Base-by-base conservation (phyloP, 805 yeast species). In the Candida michaelii region DNA sequence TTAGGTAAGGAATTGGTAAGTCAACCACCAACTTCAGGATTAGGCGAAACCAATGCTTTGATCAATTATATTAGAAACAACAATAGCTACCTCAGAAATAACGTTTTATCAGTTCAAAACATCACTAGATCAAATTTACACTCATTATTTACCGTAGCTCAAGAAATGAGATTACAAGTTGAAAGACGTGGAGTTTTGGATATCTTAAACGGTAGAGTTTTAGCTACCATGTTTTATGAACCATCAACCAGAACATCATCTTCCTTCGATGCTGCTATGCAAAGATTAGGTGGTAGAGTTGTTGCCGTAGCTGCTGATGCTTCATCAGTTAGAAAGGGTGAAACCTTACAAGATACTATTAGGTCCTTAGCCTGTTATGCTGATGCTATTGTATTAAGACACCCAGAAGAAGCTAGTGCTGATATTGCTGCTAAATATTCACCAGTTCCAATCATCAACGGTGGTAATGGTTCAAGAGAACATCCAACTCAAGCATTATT, bases 241-340 rank as follows among this genome's bases (percentile, higher is more conserved):
- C 99, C 99, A 54, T 89, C 97, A 5, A 95, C 99, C 30, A 81
- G 99, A 71, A 93, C 99, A 25, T 81, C 95, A 14, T 82, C 97
- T 16, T 93, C 98, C 1, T 95, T 95, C 63, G 96, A 93, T 65
- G 97, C 97, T 56, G 99, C 99, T 47, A 93, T 93, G 99, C 98
- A 93, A 76, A 86, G 99, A 73, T 77, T 93, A 56, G 99, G 99
- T 65, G 99, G 99, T 62, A 82, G 96, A 68, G 96, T 89, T 54
- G 86, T 95, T 53, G 79, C 95, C 42, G 85, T 93, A 51, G 77
- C 86, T 49, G 85, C 93, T 47, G 81, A 79, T 51, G 77, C 89
- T 25, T 90, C 98, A n/a, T 88, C 97, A 17, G 97, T 90, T 38
- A 87, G 89, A 74, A 93, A 93, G 77, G 99, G 99, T 53, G 99